Base-by-base conservation (phyloP, 768 basidiomycete genomes). In the Roridomyces roridus region DNA sequence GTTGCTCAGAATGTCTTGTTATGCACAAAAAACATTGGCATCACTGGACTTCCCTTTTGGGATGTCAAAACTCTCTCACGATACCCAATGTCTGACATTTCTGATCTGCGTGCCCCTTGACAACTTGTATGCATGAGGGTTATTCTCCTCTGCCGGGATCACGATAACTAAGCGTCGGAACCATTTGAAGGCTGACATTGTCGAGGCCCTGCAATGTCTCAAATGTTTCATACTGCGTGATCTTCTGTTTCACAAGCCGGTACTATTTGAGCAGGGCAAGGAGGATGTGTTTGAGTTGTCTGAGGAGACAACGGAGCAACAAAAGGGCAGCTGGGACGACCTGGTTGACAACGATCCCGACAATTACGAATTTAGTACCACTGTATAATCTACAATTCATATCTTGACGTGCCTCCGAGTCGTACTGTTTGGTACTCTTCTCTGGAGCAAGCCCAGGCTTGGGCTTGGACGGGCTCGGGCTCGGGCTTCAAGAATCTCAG, bases 61-160 rank as follows among this genome's bases (percentile, higher is more conserved):
- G n/a, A n/a, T n/a, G n/a, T n/a, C n/a, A n/a, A n/a, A n/a, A n/a
- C n/a, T n/a, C n/a, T n/a, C n/a, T n/a, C n/a, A n/a, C n/a, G n/a
- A n/a, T n/a, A n/a, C n/a, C n/a, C n/a, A n/a, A n/a, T n/a, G n/a
- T n/a, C n/a, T n/a, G n/a, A n/a, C n/a, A n/a, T n/a, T n/a, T n/a
- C n/a, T n/a, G n/a, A n/a, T n/a, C n/a, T n/a, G n/a, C n/a, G n/a
- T n/a, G n/a, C n/a, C n/a, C n/a, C n/a, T n/a, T n/a, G n/a, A n/a
- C n/a, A n/a, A n/a, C n/a, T n/a, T n/a, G n/a, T n/a, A n/a, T n/a
- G n/a, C n/a, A n/a, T n/a, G n/a, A n/a, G n/a, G n/a, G n/a, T n/a
- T n/a, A 6, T 80, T 80, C 57, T 79, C 72, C 1, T 62, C 67
- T 4, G 76, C 69, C 11, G 74, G 76, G 6, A 75, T 78, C 24